Conservation (phyloP, 371 early-diverging fungal species). For the Saksenaea oblongispora region DNA sequence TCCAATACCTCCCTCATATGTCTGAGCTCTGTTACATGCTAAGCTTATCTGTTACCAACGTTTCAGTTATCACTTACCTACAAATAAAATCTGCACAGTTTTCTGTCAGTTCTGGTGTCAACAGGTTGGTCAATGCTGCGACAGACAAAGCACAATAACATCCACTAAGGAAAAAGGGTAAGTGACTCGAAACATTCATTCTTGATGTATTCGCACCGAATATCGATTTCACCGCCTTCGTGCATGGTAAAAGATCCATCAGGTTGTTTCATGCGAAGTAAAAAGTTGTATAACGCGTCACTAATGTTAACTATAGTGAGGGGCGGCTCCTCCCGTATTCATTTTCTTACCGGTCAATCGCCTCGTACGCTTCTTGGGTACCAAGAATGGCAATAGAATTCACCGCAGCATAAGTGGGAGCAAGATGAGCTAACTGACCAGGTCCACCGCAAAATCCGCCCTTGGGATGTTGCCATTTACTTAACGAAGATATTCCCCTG, state of each 20-base stretch:
- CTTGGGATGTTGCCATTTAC: conserved; percentile 63
- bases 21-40: conserved; percentile 57
- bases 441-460: conserved; percentile 93
- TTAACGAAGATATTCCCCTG: conserved; percentile 67
- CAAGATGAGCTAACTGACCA: conserved; percentile 80
- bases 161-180: conserved; percentile 52
- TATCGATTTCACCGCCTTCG: conserved; percentile 92
- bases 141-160: conserved; percentile 88
- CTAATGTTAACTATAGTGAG: conserved; percentile 23
- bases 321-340: not conserved
- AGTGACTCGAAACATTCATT: not conserved
- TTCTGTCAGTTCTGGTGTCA: conserved; percentile 77
- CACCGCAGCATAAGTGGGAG: conserved; percentile 87
- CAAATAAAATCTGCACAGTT: conserved; percentile 76
- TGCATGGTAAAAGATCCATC: conserved; percentile 94
- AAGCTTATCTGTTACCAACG: not conserved
- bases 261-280: conserved; percentile 80
- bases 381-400: conserved; percentile 75
- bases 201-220: conserved; percentile 45
- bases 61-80: conserved; percentile 20
- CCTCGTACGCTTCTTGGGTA: conserved; percentile 67
- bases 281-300: conserved; percentile 66
- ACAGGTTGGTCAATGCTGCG: conserved; percentile 76
- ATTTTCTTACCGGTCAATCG: conserved; percentile 57
- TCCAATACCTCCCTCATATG: conserved; percentile 96